Evolutionary conservation across 1,284 basidiomycete species (phyloP).

Genomic region (Testicularia cyperi): DNA sequence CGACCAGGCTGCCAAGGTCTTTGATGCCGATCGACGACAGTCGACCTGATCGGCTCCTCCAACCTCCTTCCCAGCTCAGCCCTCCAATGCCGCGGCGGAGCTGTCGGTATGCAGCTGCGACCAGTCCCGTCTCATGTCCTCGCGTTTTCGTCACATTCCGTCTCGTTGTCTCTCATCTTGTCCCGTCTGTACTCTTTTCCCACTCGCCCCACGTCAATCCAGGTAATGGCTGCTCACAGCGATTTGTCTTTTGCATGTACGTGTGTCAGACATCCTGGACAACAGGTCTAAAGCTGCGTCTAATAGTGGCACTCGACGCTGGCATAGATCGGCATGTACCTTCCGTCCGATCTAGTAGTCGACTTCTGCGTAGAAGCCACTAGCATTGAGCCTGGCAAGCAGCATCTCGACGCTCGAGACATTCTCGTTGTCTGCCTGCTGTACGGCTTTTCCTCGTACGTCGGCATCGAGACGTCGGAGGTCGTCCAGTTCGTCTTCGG

Average conservation of each 20-base stretch:
- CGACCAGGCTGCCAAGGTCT: slow-evolving; percentile 19
- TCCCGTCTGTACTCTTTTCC: no score
- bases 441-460: slow-evolving; percentile 1
- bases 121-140: not conserved
- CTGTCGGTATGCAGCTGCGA: no score
- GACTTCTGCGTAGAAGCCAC: slow-evolving; percentile 24
- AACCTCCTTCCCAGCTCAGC: not conserved
- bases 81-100: not conserved
- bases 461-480: slow-evolving; percentile 18
- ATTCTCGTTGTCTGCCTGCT: slow-evolving; percentile 1
- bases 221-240: no score
- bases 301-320: no score
- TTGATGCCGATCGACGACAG: slow-evolving; percentile 9
- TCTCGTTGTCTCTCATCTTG: no score
- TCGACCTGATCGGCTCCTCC: not conserved
- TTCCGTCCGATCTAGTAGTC: no score
- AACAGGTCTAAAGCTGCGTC: no score
- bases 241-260: no score
- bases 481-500: slow-evolving; percentile 21
- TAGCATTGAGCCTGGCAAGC: slow-evolving; percentile 15
- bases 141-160: not conserved
- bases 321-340: no score
- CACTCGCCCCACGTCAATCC: no score
- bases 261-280: no score
- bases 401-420: slow-evolving; percentile 15